These are phyloP conservation scores for Lachnellula hyalina DNA, from an alignment of 2,329 filamentous ascomycete genomes.

Conservation along the genomic window DNA sequence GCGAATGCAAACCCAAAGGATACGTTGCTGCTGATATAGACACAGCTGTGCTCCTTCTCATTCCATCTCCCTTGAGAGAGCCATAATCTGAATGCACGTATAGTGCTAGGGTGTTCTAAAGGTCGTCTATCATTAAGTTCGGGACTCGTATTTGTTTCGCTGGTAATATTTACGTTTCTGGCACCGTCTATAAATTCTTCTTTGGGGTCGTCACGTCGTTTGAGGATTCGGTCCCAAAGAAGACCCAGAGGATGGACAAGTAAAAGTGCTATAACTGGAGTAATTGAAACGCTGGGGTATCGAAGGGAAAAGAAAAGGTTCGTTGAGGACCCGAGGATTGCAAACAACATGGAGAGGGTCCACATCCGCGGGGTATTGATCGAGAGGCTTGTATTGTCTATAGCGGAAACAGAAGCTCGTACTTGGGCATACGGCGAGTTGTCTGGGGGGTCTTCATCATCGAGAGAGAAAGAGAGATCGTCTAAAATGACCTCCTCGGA, in stretches of 20 bases:
- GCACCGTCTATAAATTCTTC: conserved; percentile 53
- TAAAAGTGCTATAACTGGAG: conserved; percentile 79
- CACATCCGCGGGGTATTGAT: conserved; percentile 89
- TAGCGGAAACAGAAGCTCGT: conserved; percentile 70
- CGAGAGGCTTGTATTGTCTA: conserved; percentile 70
- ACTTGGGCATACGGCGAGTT: conserved; percentile 76
- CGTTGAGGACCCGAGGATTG: conserved; percentile 73
- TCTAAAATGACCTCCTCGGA: conserved; percentile 19
- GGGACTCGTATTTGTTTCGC: conserved; percentile 26
- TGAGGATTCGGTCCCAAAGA: conserved; percentile 69
- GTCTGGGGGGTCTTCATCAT: conserved; percentile 52
- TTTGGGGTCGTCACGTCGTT: conserved; percentile 49
- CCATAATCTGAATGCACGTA: conserved; percentile 58
- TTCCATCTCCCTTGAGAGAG: conserved; percentile 78
- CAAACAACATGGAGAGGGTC: conserved; percentile 73
- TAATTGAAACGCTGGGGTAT: conserved; percentile 87
- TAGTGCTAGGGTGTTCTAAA: conserved; percentile 15
- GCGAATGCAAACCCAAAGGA: conserved; percentile 87
- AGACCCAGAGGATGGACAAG: conserved; percentile 80
- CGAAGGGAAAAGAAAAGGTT: conserved; percentile 86
- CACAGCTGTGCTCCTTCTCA: conserved; percentile 82
- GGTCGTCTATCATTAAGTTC: conserved; percentile 6
- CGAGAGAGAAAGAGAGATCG: conserved; percentile 34
- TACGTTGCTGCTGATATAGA: conserved; percentile 86
- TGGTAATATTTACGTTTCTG: conserved; percentile 18